Percentiles rank a stretch among this genome's conserved stretches.
phyloP scores from a whole-genome alignment of 192 early-diverging fungal species.

The Rhizophagus clarus region DNA sequence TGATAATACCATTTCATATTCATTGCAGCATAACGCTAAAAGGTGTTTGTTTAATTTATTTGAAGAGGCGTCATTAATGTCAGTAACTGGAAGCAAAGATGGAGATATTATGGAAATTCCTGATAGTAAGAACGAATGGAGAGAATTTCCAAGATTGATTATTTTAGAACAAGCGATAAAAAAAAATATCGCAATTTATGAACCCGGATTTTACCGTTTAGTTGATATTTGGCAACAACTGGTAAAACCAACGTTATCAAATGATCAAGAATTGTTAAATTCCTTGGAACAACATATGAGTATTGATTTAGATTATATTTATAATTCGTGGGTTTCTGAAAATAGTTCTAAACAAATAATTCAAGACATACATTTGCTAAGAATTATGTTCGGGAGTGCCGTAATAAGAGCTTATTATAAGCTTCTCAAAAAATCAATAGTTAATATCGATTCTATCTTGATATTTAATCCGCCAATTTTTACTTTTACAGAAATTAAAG shows the following conservation, averaged over 20 bases:
- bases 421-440: neutral
- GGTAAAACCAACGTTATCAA: neutral
- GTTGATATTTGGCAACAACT: slow-evolving; percentile 23
- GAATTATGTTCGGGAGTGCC: neutral
- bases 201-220: slow-evolving; percentile 30
- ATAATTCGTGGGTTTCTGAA: neutral
- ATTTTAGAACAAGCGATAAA: slow-evolving; percentile 28
- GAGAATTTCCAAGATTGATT: slow-evolving; percentile 20
- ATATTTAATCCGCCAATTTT: slow-evolving; percentile 22
- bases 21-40: neutral
- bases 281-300: neutral
- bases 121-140: neutral
- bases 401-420: slow-evolving; percentile 15
- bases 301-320: slow-evolving; percentile 16
- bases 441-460: neutral
- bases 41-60: slow-evolving; percentile 29
- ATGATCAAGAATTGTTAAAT: neutral
- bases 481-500: neutral
- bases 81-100: neutral
- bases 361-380: neutral
- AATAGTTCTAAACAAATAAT: neutral
- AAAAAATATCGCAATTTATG: slow-evolving; percentile 34
- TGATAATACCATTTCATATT: neutral
- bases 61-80: slow-evolving; percentile 18
- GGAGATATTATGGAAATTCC: neutral